Percentiles rank a stretch among this genome's conserved stretches.
Conservation (phyloP, 495 filamentous ascomycete genomes). For the Margaritispora aquatica region DNA sequence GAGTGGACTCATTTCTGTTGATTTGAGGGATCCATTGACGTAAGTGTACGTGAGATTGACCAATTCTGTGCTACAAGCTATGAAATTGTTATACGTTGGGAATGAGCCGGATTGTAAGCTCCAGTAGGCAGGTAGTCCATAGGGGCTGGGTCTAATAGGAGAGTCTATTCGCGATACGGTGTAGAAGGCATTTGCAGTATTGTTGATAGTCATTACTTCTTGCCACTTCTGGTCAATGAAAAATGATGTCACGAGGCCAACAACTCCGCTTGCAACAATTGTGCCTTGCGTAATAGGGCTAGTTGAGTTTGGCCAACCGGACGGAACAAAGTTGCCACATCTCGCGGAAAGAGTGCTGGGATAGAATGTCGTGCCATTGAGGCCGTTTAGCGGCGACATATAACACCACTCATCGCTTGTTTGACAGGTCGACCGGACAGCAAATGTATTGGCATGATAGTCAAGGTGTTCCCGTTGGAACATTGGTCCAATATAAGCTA, state of each 20-base stretch:
- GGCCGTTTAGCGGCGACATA: neutral
- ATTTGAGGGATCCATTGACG: constrained; percentile 4
- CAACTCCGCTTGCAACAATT: neutral
- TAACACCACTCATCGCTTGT: neutral
- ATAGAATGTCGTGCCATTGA: no score
- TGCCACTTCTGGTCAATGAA: neutral
- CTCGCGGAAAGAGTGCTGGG: neutral
- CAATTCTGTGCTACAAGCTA: neutral
- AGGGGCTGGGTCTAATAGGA: neutral
- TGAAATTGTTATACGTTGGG: neutral
- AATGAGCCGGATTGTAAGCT: neutral
- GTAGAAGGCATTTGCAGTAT: neutral
- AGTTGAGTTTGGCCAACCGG: neutral
- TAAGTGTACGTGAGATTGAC: constrained; percentile 1
- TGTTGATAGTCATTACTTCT: neutral
- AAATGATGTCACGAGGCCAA: neutral
- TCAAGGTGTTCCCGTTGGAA: neutral
- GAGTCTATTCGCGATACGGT: neutral
- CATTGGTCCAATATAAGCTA: neutral
- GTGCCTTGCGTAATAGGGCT: neutral
- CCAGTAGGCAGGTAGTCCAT: neutral
- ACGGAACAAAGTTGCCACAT: constrained; percentile 2
- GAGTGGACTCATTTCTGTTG: neutral
- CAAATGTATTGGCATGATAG: neutral
- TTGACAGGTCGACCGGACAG: neutral